phyloP scores from a whole-genome alignment of 1,139 yeast species.

The Nematodospora anomalae region DNA sequence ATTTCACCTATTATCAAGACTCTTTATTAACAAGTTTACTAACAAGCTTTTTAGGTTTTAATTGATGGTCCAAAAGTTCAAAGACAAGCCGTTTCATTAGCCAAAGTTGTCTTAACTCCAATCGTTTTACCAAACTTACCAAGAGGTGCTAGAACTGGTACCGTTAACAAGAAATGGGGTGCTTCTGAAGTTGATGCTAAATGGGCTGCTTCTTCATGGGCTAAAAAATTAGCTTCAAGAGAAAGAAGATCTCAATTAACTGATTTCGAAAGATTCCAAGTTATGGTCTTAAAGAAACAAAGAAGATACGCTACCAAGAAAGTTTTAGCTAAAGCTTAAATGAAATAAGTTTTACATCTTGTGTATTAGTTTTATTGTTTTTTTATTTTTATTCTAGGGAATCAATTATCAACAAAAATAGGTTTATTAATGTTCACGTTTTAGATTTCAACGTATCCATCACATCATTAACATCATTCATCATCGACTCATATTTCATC shows the following conservation, averaged over 20 bases:
- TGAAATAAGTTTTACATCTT: conserved; percentile 15
- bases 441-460: conserved; percentile 3
- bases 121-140: conserved; percentile 80
- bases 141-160: conserved; percentile 89
- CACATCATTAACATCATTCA: background rate
- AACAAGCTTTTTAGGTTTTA: conserved; percentile 58
- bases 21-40: conserved; percentile 22
- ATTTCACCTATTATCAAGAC: too few species aligned
- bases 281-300: conserved; percentile 94
- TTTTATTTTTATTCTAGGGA: conserved; percentile 3
- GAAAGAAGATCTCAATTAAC: conserved; percentile 88
- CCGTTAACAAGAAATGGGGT: conserved; percentile 90
- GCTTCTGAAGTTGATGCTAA: conserved; percentile 85
- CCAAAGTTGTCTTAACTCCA: conserved; percentile 90
- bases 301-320: conserved; percentile 93
- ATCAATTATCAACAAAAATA: background rate
- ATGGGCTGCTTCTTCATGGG: conserved; percentile 96
- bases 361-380: conserved; percentile 12
- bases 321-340: conserved; percentile 78
- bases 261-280: conserved; percentile 99
- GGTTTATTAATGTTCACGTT: conserved; percentile 32
- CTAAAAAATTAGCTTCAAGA: conserved; percentile 95
- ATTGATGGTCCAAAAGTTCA: conserved; percentile 95
- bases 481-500: conserved; percentile 3
- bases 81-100: conserved; percentile 89